Conservation (phyloP, 352 stramenopile genomes). For the Elongisporangium anandrum region DNA sequence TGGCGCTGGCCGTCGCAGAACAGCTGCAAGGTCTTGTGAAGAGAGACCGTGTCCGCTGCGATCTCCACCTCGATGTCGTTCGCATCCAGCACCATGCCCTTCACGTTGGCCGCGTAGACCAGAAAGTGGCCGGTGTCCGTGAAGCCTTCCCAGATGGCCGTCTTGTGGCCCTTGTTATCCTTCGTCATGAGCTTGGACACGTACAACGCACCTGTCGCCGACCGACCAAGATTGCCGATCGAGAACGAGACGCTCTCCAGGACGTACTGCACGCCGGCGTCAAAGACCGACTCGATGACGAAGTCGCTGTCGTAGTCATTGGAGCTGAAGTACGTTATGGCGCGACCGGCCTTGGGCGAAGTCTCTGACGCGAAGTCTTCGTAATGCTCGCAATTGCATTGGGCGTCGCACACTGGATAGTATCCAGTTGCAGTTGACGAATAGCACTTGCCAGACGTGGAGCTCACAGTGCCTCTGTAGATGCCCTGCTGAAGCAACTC, state of each 20-base stretch:
- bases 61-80: background rate
- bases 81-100: background rate
- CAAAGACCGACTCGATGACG: conserved; percentile 5
- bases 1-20: background rate
- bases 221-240: background rate
- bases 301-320: conserved; percentile 9
- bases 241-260: background rate
- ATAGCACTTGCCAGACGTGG: conserved; percentile 5
- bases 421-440: background rate
- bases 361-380: background rate
- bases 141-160: conserved; percentile 6
- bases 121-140: conserved; percentile 6
- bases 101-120: conserved; percentile 4
- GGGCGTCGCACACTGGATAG: background rate
- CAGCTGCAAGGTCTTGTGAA: background rate
- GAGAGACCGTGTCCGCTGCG: background rate
- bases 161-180: background rate
- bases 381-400: background rate
- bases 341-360: conserved; percentile 6
- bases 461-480: conserved; percentile 5
- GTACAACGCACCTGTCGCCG: background rate
- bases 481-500: conserved; percentile 9
- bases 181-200: background rate
- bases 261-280: conserved; percentile 2
- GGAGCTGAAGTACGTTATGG: conserved; percentile 5